Base-by-base conservation (phyloP, 164 flowering plant species). In the Annona cherimola region DNA sequence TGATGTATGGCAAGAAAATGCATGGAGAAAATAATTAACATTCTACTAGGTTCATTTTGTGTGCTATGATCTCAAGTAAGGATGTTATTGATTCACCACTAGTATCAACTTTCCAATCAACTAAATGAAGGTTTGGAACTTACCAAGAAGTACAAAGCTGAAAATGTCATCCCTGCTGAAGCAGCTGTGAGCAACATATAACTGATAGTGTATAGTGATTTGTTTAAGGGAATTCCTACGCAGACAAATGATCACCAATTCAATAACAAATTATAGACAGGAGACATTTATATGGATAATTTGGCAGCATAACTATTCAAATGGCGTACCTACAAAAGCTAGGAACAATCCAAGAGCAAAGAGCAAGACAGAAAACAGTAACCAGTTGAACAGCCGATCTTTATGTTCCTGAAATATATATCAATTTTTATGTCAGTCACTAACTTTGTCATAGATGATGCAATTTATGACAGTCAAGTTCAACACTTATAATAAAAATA, bases 161-260 rank as follows among this genome's bases (percentile, higher is more conserved):
- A 81, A 73, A 83, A 83, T 67, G 83, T 84, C 82, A 88, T 68
- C 45, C 92, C 91, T 11, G 91, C 84, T 43, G 79, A 43, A 46
- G 85, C 90, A 69, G 91, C 81, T 41, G 95, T 88, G 45, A 88
- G 76, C 80, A 87, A 76, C 85, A 83, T 74, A 74, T 90, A 90
- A 82, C 89, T 88, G 68, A 82, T 63, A 44, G 91, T 84, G 74
- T 85, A 88, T 45, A 90, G 78, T 45, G 91, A 79, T 81, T 90
- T 90, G 79, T 90, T 87, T 41, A 87, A 57, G 42, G 92, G 92
- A 42, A 88, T 63, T 44, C 89, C 90, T 88, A 89, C 74, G 50
- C 73, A 72, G 20, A 61, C 69, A 75, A 4, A 76, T 70, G 9
- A 26, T 68, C 18, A 69, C 73, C 44, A 75, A 64, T 73, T 59